These are phyloP conservation scores for Pythium rhizo-oryzae DNA, from an alignment of 352 stramenopile genomes.

Conservation along the genomic window DNA sequence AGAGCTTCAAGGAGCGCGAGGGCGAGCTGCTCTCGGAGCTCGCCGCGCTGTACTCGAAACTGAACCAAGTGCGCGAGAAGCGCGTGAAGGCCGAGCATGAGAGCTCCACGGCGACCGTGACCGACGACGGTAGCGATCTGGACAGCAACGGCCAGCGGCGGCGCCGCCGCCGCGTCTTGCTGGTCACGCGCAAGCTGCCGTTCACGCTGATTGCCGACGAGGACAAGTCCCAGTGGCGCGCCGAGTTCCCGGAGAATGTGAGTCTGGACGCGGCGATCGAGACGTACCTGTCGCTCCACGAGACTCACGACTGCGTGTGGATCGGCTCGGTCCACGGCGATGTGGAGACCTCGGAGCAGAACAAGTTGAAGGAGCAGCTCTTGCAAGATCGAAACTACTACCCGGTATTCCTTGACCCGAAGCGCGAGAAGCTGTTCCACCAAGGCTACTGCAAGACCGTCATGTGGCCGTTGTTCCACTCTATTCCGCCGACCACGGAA, in stretches of 20 bases:
- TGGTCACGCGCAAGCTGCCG: slow-evolving; percentile 76
- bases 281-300: slow-evolving; percentile 76
- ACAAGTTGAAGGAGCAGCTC: slow-evolving; percentile 83
- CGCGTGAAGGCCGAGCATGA: slow-evolving; percentile 73
- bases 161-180: slow-evolving; percentile 59
- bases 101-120: slow-evolving; percentile 27
- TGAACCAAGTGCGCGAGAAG: slow-evolving; percentile 84
- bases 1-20: slow-evolving; percentile 74
- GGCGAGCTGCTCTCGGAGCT: slow-evolving; percentile 68
- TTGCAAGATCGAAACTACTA: slow-evolving; percentile 91
- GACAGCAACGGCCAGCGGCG: slow-evolving; percentile 35
- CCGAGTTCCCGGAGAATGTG: slow-evolving; percentile 75
- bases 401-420: slow-evolving; percentile 89
- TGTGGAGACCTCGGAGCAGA: slow-evolving; percentile 78
- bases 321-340: slow-evolving; percentile 83
- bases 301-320: slow-evolving; percentile 85
- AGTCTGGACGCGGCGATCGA: slow-evolving; percentile 76
- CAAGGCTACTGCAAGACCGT: slow-evolving; percentile 92
- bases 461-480: slow-evolving; percentile 92
- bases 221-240: slow-evolving; percentile 80
- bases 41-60: slow-evolving; percentile 75
- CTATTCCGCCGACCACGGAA: slow-evolving; percentile 74
- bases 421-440: slow-evolving; percentile 88
- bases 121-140: slow-evolving; percentile 24
- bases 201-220: slow-evolving; percentile 83